Percentiles rank a stretch among this genome's conserved stretches.
phyloP scores from a whole-genome alignment of 1,139 yeast species.

The Taphrina communis region DNA sequence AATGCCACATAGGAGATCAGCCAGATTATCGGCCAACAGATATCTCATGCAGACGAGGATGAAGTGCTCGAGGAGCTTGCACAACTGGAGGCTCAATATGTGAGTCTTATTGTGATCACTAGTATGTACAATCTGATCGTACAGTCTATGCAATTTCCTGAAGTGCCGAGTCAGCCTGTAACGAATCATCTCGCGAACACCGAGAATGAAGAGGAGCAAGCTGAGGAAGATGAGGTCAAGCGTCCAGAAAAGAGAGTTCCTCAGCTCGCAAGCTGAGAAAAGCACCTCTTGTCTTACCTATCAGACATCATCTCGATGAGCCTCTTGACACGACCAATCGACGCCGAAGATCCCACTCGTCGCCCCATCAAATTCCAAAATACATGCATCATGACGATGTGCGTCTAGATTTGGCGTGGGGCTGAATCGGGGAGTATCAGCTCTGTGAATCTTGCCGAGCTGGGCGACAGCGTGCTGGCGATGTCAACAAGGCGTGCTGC shows the following conservation, averaged over 20 bases:
- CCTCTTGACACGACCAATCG: too few species aligned
- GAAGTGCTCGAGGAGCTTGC: conserved; percentile 58
- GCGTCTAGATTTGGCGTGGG: too few species aligned
- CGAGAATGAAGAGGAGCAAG: not conserved
- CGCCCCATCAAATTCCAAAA: too few species aligned
- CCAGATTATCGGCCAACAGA: conserved; percentile 55
- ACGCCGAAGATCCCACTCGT: too few species aligned
- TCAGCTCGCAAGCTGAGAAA: conserved; percentile 8
- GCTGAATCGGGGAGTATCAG: too few species aligned
- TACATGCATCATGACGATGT: too few species aligned
- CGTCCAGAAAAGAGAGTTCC: conserved; percentile 2
- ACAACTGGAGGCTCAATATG: conserved; percentile 12
- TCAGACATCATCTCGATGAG: too few species aligned
- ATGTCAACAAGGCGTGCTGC: too few species aligned
- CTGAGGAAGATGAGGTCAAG: not conserved
- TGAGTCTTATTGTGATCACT: not conserved
- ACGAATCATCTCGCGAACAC: not conserved
- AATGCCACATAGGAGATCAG: conserved; percentile 53
- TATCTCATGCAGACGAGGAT: conserved; percentile 64
- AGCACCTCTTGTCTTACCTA: too few species aligned
- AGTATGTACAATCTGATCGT: not conserved
- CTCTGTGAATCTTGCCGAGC: too few species aligned
- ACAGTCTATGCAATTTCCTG: conserved; percentile 18
- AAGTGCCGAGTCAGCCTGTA: not conserved
- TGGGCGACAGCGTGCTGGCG: too few species aligned